Conservation (phyloP, 495 filamentous ascomycete species). For the Ramalina peruviana region DNA sequence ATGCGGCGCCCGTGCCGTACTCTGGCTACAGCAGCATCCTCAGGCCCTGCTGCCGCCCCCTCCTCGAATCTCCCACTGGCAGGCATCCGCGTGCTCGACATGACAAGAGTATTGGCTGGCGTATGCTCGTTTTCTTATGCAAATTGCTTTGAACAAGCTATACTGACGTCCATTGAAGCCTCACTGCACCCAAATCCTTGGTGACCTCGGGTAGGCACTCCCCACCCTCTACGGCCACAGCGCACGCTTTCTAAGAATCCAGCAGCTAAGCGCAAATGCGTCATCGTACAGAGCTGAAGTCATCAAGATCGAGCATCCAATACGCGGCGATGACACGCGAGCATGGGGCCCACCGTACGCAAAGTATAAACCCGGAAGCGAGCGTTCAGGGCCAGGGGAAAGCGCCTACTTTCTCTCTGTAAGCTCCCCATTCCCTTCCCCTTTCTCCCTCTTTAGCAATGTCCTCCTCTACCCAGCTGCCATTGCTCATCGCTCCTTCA, state of each 20-base stretch:
- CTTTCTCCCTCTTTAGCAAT: background rate
- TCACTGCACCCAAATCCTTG: conserved; percentile 93
- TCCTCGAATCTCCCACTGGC: conserved; percentile 50
- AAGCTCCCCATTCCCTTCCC: conserved; percentile 14
- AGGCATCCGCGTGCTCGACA: conserved; percentile 81
- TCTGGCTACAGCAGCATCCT: conserved; percentile 8
- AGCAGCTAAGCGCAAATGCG: too few relatives aligned
- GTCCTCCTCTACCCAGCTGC: too few relatives aligned
- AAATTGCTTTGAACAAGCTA: background rate
- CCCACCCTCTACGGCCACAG: conserved; percentile 2
- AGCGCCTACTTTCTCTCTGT: conserved; percentile 90
- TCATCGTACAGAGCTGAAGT: conserved; percentile 59
- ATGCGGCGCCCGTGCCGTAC: conserved; percentile 1
- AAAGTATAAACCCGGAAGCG: conserved; percentile 43
- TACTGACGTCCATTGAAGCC: conserved; percentile 40
- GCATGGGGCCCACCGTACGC: conserved; percentile 97
- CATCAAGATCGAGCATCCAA: conserved; percentile 93
- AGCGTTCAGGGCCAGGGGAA: conserved; percentile 64
- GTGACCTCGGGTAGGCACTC: conserved; percentile 73
- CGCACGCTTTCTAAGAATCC: conserved; percentile 5
- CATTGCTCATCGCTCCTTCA: conserved; percentile 18
- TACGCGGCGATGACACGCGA: conserved; percentile 81
- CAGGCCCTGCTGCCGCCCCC: background rate
- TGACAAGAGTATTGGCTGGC: conserved; percentile 91
- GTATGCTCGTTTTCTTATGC: conserved; percentile 38